Base-by-base conservation (phyloP, 164 flowering plant genomes). In the Sedum album region DNA sequence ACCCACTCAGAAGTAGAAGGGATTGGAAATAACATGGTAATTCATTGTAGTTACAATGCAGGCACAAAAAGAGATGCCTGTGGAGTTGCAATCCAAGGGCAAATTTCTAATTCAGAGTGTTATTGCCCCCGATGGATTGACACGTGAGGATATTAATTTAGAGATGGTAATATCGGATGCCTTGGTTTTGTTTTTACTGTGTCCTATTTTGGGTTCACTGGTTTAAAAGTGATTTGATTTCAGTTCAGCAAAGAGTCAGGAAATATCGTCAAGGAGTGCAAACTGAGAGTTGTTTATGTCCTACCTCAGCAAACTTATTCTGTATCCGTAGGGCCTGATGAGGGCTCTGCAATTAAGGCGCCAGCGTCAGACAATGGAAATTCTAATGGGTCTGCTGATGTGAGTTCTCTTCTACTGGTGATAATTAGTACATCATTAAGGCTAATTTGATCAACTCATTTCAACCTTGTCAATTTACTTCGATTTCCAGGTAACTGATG, bases 161-260 rank as follows among this genome's bases (percentile, higher is more conserved):
- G 84, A 82, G 70, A 82, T 82, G 87, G 88, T 82, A 72, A 60
- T 2, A 57, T 31, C 31, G 3, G 20, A 21, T 7, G 13, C 20
- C 3, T 17, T 42, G n/a, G n/a, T 15, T 35, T 31, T 21, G 46
- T 60, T 11, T 25, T 21, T 26, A 18, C 6, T 44, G 4, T 60
- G n/a, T n/a, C n/a, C 67, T 33, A 31, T 36, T 60, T 23, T 44
- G 4, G 33, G 23, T 44, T 51, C 0, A 38, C 42, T 6, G 25
- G 31, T 48, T 70, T 10, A 74, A 14, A 49, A 49, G 57, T 36
- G 28, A 66, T 66, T 70, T 30, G 39, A 67, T 44, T 70, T 10
- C 64, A 85, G 90, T 85, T 85, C 72, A 79, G 76, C 36, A 85
- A 85, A 76, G 87, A 82, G 72, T 74, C 82, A 6, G 90, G 90